phyloP scores from a whole-genome alignment of 805 yeast species.

The Candida pini region DNA sequence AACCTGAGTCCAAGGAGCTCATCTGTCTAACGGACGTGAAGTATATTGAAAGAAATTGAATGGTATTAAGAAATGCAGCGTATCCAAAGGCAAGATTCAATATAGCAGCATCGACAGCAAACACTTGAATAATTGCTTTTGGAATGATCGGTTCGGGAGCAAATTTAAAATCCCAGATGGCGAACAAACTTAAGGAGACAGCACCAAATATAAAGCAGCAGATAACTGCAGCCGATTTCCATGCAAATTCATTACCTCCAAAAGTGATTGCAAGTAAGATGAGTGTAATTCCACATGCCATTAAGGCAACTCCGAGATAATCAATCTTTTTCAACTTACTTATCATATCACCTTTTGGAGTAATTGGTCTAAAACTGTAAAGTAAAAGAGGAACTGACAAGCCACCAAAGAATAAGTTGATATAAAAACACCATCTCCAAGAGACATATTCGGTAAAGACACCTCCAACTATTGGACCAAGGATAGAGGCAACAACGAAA shows the following conservation, averaged over 20 bases:
- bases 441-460: conserved; percentile 43
- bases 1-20: conserved; percentile 40
- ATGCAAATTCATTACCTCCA: conserved; percentile 50
- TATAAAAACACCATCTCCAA: conserved; percentile 76
- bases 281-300: conserved; percentile 40
- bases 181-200: conserved; percentile 29
- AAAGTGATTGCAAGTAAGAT: conserved; percentile 48
- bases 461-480: conserved; percentile 67
- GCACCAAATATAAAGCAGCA: conserved; percentile 44
- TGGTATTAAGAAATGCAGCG: conserved; percentile 34
- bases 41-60: conserved; percentile 37
- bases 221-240: conserved; percentile 53
- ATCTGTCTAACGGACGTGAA: conserved; percentile 42
- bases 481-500: conserved; percentile 45
- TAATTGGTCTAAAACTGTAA: conserved; percentile 5
- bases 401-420: conserved; percentile 67
- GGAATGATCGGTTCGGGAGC: conserved; percentile 45
- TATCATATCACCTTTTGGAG: not conserved
- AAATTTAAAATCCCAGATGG: conserved; percentile 35
- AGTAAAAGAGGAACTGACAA: conserved; percentile 39
- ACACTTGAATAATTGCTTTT: conserved; percentile 29
- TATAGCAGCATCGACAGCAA: conserved; percentile 34
- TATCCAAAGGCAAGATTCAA: conserved; percentile 32
- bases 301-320: conserved; percentile 19
- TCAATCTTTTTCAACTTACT: not conserved